Evolutionary conservation across 805 yeast species (phyloP).

Genomic region (Zygotorulaspora chibaensis): DNA sequence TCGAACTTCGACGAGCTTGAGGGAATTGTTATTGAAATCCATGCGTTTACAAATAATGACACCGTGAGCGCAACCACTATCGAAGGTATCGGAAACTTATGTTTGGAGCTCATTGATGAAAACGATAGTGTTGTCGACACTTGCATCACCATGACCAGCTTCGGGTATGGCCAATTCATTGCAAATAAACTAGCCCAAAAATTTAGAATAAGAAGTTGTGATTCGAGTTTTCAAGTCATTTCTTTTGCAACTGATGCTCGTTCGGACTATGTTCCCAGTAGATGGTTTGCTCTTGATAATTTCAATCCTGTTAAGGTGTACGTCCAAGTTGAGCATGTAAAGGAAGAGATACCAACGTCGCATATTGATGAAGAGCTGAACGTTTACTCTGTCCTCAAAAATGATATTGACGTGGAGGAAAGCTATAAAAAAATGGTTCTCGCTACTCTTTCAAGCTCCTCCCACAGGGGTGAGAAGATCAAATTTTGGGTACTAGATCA

Average conservation of each 20-base stretch:
- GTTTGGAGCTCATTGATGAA: constrained; percentile 42
- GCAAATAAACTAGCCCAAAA: constrained; percentile 8
- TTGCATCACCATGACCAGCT: constrained; percentile 69
- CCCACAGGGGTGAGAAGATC: constrained; percentile 32
- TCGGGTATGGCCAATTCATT: constrained; percentile 76
- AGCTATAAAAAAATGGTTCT: constrained; percentile 17
- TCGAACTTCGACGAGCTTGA: constrained; percentile 45
- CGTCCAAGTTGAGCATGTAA: constrained; percentile 17
- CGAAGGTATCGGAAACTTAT: constrained; percentile 44
- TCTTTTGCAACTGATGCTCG: constrained; percentile 24
- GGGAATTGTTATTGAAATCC: constrained; percentile 65
- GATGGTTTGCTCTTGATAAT: constrained; percentile 13
- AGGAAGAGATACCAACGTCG: neutral
- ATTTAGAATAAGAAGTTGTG: constrained; percentile 19
- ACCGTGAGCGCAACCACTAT: constrained; percentile 23
- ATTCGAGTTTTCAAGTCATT: constrained; percentile 20
- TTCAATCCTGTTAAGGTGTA: constrained; percentile 20
- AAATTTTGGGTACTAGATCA: constrained; percentile 88
- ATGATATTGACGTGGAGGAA: constrained; percentile 16
- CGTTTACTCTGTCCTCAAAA: constrained; percentile 22
- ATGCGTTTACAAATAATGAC: constrained; percentile 44
- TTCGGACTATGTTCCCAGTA: constrained; percentile 22
- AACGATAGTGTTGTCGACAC: constrained; percentile 37
- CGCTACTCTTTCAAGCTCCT: constrained; percentile 4
- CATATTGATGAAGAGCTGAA: constrained; percentile 10